phyloP scores from a whole-genome alignment of 768 basidiomycete genomes.

The Cyathus striatus region DNA sequence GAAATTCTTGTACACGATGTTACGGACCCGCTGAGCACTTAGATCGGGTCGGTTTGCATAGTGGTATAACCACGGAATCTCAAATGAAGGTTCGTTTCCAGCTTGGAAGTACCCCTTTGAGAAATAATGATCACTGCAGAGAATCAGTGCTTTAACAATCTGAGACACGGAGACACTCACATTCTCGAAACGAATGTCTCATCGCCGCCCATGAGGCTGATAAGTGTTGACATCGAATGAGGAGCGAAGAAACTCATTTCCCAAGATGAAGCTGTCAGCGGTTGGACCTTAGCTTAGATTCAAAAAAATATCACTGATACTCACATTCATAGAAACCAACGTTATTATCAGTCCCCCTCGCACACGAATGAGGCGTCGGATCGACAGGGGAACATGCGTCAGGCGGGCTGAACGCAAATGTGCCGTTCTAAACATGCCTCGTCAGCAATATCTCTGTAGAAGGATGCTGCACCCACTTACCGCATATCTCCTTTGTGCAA shows the following conservation, averaged over 20 bases:
- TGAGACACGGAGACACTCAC: conserved; percentile 14
- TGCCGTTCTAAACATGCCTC: conserved; percentile 32
- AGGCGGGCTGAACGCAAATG: conserved; percentile 44
- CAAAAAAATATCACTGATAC: conserved; percentile 6
- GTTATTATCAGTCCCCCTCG: conserved; percentile 42
- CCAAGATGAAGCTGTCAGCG: conserved; percentile 41
- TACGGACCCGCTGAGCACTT: conserved; percentile 37
- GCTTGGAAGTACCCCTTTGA: conserved; percentile 38
- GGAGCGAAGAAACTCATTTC: conserved; percentile 50
- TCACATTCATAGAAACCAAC: conserved; percentile 50
- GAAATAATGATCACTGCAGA: conserved; percentile 38
- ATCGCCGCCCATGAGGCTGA: conserved; percentile 42
- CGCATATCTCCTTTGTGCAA: conserved; percentile 35
- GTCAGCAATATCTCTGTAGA: background rate
- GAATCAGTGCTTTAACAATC: background rate
- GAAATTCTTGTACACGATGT: conserved; percentile 39
- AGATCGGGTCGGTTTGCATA: conserved; percentile 47
- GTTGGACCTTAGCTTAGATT: background rate
- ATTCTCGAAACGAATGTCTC: conserved; percentile 34
- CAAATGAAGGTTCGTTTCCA: conserved; percentile 46
- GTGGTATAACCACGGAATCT: conserved; percentile 43
- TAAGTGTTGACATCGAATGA: conserved; percentile 42
- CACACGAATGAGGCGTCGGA: conserved; percentile 40
- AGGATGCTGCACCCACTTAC: conserved; percentile 18
- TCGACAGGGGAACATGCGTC: conserved; percentile 47